phyloP scores from a whole-genome alignment of 768 basidiomycete species.

The Saitozyma sp. region DNA sequence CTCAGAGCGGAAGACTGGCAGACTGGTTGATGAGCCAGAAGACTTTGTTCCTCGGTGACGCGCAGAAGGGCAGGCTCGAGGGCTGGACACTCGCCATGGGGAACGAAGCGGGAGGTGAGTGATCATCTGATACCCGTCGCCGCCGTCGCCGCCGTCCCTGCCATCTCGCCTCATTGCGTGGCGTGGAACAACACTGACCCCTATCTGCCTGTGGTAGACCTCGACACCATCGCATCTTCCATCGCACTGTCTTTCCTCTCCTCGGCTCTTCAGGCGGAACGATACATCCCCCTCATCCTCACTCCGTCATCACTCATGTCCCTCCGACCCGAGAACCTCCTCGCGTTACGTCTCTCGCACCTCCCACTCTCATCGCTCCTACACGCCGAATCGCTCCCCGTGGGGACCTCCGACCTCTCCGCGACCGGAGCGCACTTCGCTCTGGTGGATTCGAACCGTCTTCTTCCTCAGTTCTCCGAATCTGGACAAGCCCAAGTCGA shows the following conservation, averaged over 20 bases:
- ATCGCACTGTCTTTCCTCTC: constrained; percentile 79
- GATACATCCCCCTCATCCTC: constrained; percentile 71
- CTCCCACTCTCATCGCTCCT: constrained; percentile 43
- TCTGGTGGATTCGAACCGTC: constrained; percentile 87
- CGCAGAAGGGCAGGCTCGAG: constrained; percentile 56
- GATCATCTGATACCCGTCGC: constrained; percentile 21
- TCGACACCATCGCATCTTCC: constrained; percentile 84
- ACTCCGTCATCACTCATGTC: constrained; percentile 67
- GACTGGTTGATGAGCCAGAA: constrained; percentile 60
- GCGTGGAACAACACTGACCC: neutral
- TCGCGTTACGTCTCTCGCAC: constrained; percentile 65
- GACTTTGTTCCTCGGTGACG: constrained; percentile 63
- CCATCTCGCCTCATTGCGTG: neutral
- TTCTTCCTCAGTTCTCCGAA: constrained; percentile 53
- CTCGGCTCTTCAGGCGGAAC: constrained; percentile 60
- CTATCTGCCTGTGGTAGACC: constrained; percentile 59
- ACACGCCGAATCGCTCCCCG: constrained; percentile 51
- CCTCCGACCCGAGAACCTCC: constrained; percentile 82
- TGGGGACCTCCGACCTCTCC: constrained; percentile 2
- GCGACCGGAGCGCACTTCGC: constrained; percentile 57
- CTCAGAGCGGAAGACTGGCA: constrained; percentile 30
- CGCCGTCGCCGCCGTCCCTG: neutral
- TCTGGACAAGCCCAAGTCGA: constrained; percentile 59
- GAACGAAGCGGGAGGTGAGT: constrained; percentile 90
- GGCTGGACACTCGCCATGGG: constrained; percentile 89